Conservation (phyloP, 768 basidiomycete genomes). For the Sporobolomyces phaffii region DNA sequence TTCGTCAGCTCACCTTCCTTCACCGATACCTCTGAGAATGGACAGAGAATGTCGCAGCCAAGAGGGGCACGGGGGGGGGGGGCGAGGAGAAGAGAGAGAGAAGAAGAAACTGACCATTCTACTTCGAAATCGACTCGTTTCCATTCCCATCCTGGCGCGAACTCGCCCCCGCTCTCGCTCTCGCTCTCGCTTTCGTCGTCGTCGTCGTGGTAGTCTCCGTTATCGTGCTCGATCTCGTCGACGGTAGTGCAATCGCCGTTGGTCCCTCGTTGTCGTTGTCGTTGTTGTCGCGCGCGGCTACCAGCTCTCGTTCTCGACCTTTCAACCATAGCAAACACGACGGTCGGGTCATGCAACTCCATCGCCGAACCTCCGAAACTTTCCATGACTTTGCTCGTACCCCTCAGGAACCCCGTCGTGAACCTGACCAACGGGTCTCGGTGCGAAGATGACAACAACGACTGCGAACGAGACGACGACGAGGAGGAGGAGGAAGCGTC, state of each 20-base stretch:
- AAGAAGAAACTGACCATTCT: slow-evolving; percentile 21
- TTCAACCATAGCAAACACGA: slow-evolving; percentile 77
- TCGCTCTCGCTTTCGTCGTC: too few relatives aligned
- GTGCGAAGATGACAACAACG: too few relatives aligned
- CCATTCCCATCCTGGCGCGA: slow-evolving; percentile 42
- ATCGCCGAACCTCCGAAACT: slow-evolving; percentile 73
- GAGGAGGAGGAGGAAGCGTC: background rate
- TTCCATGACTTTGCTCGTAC: slow-evolving; percentile 69
- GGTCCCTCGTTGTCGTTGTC: too few relatives aligned
- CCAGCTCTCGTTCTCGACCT: background rate
- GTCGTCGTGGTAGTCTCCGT: too few relatives aligned
- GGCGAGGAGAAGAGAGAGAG: background rate
- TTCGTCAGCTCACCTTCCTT: too few relatives aligned
- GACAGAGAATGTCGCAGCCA: too few relatives aligned
- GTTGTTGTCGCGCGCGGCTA: too few relatives aligned
- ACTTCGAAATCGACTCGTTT: slow-evolving; percentile 35
- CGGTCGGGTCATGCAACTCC: slow-evolving; percentile 84
- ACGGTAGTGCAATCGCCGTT: too few relatives aligned
- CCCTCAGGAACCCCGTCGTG: slow-evolving; percentile 70
- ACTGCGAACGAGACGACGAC: too few relatives aligned
- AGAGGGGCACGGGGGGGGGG: background rate
- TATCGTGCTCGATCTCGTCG: too few relatives aligned
- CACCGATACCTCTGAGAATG: too few relatives aligned
- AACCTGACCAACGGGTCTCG: slow-evolving; percentile 30
- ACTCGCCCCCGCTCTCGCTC: slow-evolving; percentile 20